Percentiles rank a stretch among this genome's conserved stretches.
phyloP scores from a whole-genome alignment of 371 early-diverging fungal species.

The Mortierella sp. region DNA sequence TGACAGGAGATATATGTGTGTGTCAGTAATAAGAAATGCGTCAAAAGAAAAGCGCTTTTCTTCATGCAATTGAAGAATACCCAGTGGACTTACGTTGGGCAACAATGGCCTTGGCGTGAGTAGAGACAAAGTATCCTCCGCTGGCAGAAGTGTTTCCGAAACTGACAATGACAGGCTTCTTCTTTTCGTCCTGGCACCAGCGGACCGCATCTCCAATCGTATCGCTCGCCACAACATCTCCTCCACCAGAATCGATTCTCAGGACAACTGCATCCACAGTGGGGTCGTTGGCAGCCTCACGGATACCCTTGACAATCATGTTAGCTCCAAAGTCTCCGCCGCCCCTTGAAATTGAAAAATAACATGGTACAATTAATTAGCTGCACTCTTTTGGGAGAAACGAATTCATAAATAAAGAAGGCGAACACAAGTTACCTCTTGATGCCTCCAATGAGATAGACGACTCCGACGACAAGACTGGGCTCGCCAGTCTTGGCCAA shows the following conservation, averaged over 20 bases:
- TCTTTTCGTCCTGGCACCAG: conserved; percentile 58
- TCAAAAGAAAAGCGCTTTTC: not conserved
- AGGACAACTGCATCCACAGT: conserved; percentile 67
- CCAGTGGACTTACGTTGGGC: conserved; percentile 59
- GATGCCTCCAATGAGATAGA: conserved; percentile 69
- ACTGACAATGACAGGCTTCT: conserved; percentile 72
- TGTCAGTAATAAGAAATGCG: not conserved
- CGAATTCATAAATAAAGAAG: not conserved
- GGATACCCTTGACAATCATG: conserved; percentile 61
- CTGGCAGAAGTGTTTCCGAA: conserved; percentile 71
- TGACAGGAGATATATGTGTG: no score
- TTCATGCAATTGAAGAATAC: not conserved
- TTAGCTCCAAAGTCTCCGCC: conserved; percentile 63
- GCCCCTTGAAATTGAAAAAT: conserved; percentile 38
- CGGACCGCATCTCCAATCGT: conserved; percentile 69
- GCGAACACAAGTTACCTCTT: conserved; percentile 23
- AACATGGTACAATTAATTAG: not conserved
- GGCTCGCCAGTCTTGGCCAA: conserved; percentile 46
- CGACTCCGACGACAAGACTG: conserved; percentile 65
- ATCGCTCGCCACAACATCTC: conserved; percentile 70
- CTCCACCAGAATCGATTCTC: conserved; percentile 73
- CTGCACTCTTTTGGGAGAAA: no score
- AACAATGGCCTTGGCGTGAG: conserved; percentile 64
- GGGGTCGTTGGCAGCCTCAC: conserved; percentile 65
- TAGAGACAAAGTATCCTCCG: conserved; percentile 70